Conservation (phyloP, 192 early-diverging fungal genomes). For the Podila minutissima region DNA sequence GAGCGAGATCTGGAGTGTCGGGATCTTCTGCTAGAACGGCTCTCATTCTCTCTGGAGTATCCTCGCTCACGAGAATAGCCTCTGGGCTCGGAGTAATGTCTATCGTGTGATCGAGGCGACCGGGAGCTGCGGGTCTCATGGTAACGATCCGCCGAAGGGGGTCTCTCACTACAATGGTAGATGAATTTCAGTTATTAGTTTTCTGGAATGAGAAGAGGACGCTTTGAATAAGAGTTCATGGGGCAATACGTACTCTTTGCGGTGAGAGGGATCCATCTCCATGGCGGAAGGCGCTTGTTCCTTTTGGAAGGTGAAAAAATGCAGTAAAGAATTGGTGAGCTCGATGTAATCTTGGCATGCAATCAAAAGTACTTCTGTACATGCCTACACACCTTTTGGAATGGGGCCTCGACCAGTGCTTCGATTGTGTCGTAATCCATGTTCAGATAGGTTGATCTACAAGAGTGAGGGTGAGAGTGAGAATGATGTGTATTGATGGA, state of each 20-base stretch:
- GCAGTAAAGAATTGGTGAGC: neutral
- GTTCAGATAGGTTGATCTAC: neutral
- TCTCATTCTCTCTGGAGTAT: conserved; percentile 49
- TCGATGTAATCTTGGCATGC: neutral
- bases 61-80: conserved; percentile 18
- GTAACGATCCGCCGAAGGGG: conserved; percentile 22
- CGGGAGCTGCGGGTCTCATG: conserved; percentile 30
- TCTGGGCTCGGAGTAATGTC: conserved; percentile 50
- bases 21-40: neutral
- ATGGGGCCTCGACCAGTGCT: conserved; percentile 71
- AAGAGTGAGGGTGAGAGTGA: neutral
- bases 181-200: neutral
- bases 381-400: conserved; percentile 55
- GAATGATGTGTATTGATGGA: no score
- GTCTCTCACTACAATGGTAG: conserved; percentile 13
- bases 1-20: conserved; percentile 36
- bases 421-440: conserved; percentile 59
- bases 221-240: neutral
- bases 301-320: conserved; percentile 13
- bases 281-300: conserved; percentile 17
- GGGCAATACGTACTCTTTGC: conserved; percentile 18
- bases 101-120: conserved; percentile 53
- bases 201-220: neutral
- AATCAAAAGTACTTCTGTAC: neutral
- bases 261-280: conserved; percentile 26